Evolutionary conservation across 2,329 filamentous ascomycete species (phyloP).

Genomic region (Teratosphaeria zuluensis): DNA sequence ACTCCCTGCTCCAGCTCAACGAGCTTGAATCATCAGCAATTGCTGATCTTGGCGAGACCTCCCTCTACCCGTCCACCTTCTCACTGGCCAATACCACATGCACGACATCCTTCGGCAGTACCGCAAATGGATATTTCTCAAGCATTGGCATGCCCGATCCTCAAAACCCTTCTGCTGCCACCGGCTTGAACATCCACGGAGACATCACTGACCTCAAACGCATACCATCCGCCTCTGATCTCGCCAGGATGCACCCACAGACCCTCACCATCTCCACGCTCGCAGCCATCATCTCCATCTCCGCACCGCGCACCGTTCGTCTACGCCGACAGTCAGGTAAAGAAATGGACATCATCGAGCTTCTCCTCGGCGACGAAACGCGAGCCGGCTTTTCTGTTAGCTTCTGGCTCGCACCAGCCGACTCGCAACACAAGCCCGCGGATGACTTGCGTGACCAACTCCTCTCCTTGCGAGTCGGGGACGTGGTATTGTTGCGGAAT

Average conservation of each 20-base stretch:
- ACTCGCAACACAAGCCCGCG: conserved; percentile 4
- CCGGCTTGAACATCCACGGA: neutral
- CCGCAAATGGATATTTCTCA: neutral
- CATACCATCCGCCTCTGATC: conserved; percentile 57
- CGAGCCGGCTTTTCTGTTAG: conserved; percentile 69
- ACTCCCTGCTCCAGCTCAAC: conserved; percentile 64
- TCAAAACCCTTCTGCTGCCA: neutral
- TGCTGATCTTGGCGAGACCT: conserved; percentile 10
- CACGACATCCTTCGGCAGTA: conserved; percentile 15
- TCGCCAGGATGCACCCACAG: conserved; percentile 61
- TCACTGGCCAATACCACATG: conserved; percentile 20
- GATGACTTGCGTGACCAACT: conserved; percentile 30
- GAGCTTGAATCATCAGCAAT: conserved; percentile 55
- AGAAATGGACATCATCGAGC: conserved; percentile 58
- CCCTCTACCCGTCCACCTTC: neutral
- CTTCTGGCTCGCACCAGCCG: conserved; percentile 60
- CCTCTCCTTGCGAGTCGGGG: conserved; percentile 52
- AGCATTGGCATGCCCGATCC: neutral
- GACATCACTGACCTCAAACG: conserved; percentile 54
- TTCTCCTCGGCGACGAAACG: conserved; percentile 79
- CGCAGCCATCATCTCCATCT: conserved; percentile 66
- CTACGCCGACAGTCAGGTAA: conserved; percentile 40
- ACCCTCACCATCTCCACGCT: conserved; percentile 76
- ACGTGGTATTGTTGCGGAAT: conserved; percentile 71
- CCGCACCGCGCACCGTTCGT: conserved; percentile 56